Evolutionary conservation across 2,329 filamentous ascomycete species (phyloP), one percentile per base, ranked within the genome.

Genomic region (Trichoderma semiorbis): DNA sequence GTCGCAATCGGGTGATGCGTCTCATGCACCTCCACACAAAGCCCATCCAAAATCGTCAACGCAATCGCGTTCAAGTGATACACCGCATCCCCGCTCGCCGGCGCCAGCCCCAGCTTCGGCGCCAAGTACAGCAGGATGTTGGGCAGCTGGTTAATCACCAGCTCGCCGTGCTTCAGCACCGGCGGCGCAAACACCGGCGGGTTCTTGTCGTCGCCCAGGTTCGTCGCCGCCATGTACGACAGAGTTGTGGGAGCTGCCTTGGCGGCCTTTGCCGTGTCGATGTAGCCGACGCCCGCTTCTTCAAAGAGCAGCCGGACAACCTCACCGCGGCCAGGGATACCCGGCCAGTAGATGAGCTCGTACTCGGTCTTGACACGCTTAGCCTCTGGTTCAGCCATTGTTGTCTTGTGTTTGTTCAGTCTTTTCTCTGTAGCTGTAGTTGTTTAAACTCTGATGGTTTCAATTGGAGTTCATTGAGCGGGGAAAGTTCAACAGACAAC

Each of bases 81-180:
- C 60, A 87, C 79, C 5, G 83, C 85, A 4, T 80, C 78, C 2
- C 79, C 80, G 21, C 79, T 74, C 1, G 82, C 81, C 2, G 84
- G 82, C 0, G 84, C 85, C 1, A 94, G 84, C 0, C 86, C 88
- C 0, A 93, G 82, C 69, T 83, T 85, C 0, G 86, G 85, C 0
- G 87, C 91, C 0, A 95, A 83, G 79, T 94, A 95, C 8, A 89
- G 80, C 18, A 95, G 84, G 75, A 95, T 94, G 78, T 90, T 93
- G 47, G 92, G 84, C 2, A 91, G 92, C 81, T 95, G 93, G 78
- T 82, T 86, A 75, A 95, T 85, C 55, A 89, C 57, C 7, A 94
- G 80, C 53, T 86, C 81, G 72, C 89, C 90, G 74, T 90, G 85
- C 73, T 84, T 86, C 24, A 95, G 87, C 4, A 90, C 85, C 0